phyloP scores from a whole-genome alignment of 1,284 basidiomycete genomes.

The Abortiporus biennis region DNA sequence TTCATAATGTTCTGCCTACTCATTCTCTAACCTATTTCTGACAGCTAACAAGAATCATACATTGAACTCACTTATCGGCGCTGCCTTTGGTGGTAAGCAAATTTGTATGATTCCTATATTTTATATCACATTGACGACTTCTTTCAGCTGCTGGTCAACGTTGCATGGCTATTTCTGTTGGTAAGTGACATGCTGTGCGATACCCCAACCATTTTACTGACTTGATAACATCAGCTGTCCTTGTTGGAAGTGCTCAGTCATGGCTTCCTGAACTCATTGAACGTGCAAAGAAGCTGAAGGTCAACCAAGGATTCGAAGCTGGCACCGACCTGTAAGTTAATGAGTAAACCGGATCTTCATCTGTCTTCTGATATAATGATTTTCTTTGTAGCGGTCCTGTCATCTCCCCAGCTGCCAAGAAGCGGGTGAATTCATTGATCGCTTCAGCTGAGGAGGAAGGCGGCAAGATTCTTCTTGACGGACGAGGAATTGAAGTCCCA shows the following conservation, averaged over 20 bases:
- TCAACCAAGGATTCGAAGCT: constrained; percentile 88
- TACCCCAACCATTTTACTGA: background rate
- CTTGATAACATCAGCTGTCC: constrained; percentile 49
- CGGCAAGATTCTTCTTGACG: constrained; percentile 86
- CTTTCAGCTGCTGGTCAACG: constrained; percentile 87
- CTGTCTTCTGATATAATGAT: constrained; percentile 9
- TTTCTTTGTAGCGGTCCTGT: constrained; percentile 72
- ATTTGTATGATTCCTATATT: constrained; percentile 18
- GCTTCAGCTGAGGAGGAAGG: constrained; percentile 81
- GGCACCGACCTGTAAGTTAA: constrained; percentile 76
- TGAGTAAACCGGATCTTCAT: constrained; percentile 1
- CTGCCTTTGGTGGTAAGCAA: constrained; percentile 84
- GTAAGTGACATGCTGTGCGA: constrained; percentile 31
- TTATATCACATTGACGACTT: constrained; percentile 28
- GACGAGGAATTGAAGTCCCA: constrained; percentile 63
- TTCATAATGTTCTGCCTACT: background rate
- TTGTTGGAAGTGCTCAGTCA: constrained; percentile 78
- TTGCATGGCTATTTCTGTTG: constrained; percentile 93
- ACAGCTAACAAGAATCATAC: constrained; percentile 91
- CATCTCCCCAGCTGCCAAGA: constrained; percentile 85
- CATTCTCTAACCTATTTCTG: constrained; percentile 1
- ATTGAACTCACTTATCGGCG: constrained; percentile 90
- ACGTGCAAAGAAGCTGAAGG: constrained; percentile 76
- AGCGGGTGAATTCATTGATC: constrained; percentile 76
- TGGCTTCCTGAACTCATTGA: constrained; percentile 90